Conservation (phyloP, 169 alveolate genomes). For the Plasmodium relictum region DNA sequence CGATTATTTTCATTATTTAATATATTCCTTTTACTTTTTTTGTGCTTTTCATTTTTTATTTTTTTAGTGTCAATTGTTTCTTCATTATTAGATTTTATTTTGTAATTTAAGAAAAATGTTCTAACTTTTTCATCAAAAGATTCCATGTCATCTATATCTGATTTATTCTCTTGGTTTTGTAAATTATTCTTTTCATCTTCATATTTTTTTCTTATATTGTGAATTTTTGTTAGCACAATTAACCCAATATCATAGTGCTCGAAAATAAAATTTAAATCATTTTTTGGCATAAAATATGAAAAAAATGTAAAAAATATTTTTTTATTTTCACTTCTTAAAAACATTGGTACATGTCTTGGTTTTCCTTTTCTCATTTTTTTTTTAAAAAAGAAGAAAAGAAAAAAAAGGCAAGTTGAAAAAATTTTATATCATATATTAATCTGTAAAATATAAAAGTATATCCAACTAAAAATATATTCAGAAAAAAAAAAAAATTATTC, state of each 20-base stretch:
- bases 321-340: constrained; percentile 69
- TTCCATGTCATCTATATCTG: constrained; percentile 47
- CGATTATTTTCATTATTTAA: constrained; percentile 16
- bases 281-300: constrained; percentile 72
- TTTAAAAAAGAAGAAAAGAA: constrained; percentile 22
- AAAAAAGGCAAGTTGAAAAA: not conserved
- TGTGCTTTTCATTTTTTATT: constrained; percentile 7
- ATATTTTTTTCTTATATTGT: constrained; percentile 54
- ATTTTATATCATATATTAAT: constrained; percentile 12
- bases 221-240: constrained; percentile 71
- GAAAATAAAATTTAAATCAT: constrained; percentile 60
- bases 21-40: constrained; percentile 11
- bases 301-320: constrained; percentile 59
- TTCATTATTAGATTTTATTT: constrained; percentile 19
- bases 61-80: constrained; percentile 13
- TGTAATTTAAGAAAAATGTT: constrained; percentile 46
- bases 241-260: constrained; percentile 69
- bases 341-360: constrained; percentile 75
- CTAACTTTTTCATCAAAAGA: constrained; percentile 39
- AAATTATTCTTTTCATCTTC: constrained; percentile 63
- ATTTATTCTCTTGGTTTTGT: constrained; percentile 26
- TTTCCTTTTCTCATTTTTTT: constrained; percentile 72
- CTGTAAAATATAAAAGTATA: constrained; percentile 5
- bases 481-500: not conserved
- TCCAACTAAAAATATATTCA: not conserved